Conservation (phyloP, 345 rosid genomes). For the Anacardium occidentale region DNA sequence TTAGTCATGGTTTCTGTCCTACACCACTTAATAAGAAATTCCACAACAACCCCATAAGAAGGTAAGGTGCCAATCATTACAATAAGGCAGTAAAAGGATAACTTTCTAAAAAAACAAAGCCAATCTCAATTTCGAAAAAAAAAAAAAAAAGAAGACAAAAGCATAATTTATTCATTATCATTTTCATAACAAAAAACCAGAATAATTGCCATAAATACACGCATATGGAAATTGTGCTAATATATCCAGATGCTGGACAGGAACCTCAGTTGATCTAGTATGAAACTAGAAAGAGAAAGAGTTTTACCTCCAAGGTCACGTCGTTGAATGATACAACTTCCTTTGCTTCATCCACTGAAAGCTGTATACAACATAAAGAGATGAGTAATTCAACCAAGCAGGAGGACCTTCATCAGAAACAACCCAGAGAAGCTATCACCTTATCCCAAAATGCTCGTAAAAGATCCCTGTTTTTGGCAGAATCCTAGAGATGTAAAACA, state of each 20-base stretch:
- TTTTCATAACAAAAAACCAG: not conserved
- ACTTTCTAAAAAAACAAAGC: not conserved
- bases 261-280: not conserved
- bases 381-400: conserved; percentile 23
- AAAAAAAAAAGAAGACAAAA: not conserved
- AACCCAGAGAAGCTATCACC: conserved; percentile 36
- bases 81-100: not conserved
- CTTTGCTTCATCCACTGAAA: conserved; percentile 59
- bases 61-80: not conserved
- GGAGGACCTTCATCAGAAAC: conserved; percentile 10
- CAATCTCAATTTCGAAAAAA: not conserved
- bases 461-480: conserved; percentile 66
- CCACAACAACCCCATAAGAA: not conserved
- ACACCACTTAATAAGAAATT: no score
- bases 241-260: not conserved
- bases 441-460: conserved; percentile 83
- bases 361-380: conserved; percentile 47
- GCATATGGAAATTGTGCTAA: conserved; percentile 1
- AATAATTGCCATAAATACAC: not conserved
- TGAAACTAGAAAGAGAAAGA: not conserved
- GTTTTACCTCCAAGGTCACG: conserved; percentile 64
- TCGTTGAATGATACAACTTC: conserved; percentile 68
- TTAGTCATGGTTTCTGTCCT: no score
- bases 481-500: conserved; percentile 50
- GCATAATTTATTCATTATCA: not conserved